Conservation (phyloP, 116 monocot genomes). For the Dioscorea cayenensis region DNA sequence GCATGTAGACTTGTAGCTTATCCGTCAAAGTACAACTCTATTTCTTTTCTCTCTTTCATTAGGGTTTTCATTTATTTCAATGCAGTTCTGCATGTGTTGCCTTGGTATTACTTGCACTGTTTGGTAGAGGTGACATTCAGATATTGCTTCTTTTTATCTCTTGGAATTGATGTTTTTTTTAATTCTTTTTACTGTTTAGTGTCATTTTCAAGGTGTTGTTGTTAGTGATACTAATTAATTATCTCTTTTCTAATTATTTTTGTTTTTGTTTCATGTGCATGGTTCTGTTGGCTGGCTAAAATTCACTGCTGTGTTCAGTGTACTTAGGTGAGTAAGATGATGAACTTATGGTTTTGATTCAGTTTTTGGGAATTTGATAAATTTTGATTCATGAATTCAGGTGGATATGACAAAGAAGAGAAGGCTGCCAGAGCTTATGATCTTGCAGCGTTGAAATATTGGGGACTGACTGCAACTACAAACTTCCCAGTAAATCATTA, state of each 20-base stretch:
- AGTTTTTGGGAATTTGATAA: not conserved
- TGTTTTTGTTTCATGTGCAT: constrained; percentile 10
- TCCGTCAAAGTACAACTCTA: too few species aligned
- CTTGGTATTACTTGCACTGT: too few species aligned
- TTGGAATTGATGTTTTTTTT: too few species aligned
- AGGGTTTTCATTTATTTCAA: too few species aligned
- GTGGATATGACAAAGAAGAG: constrained; percentile 85
- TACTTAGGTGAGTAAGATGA: constrained; percentile 36
- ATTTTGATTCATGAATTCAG: constrained; percentile 18
- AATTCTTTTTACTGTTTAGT: too few species aligned
- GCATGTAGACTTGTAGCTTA: too few species aligned
- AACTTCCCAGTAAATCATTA: constrained; percentile 52
- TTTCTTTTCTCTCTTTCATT: too few species aligned
- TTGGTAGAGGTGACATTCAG: too few species aligned
- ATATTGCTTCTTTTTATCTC: too few species aligned
- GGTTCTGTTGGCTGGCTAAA: not conserved
- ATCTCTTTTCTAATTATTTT: not conserved
- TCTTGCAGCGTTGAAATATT: constrained; percentile 73
- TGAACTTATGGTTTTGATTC: not conserved
- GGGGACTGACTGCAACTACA: constrained; percentile 49
- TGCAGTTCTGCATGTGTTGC: too few species aligned
- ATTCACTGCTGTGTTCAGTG: constrained; percentile 23
- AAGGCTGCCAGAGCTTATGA: constrained; percentile 78
- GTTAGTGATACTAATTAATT: too few species aligned
- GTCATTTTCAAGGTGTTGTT: too few species aligned